Evolutionary conservation across 1,139 yeast species (phyloP).

Genomic region (Debaryomycetaceae sp.): DNA sequence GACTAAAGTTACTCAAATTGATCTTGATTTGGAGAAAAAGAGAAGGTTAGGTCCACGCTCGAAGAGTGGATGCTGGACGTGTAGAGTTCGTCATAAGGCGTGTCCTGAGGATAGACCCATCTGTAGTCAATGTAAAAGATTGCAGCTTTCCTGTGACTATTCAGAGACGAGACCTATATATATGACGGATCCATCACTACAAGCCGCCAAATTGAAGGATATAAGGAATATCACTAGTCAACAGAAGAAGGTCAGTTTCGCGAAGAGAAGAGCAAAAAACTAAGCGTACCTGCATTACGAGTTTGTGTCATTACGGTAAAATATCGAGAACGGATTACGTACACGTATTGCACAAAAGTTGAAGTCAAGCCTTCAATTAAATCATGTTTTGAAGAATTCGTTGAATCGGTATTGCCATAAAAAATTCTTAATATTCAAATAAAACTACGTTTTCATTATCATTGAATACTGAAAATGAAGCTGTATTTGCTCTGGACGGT

Average conservation of each 20-base stretch:
- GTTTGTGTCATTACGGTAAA: neutral
- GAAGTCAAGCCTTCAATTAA: neutral
- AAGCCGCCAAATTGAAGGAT: constrained; percentile 44
- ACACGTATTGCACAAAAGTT: neutral
- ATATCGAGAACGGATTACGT: neutral
- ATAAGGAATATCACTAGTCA: constrained; percentile 40
- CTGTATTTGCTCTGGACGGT: neutral
- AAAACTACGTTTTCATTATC: neutral
- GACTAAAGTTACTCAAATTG: constrained; percentile 1
- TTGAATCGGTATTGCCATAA: neutral
- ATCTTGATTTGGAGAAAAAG: constrained; percentile 8
- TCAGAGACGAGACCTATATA: constrained; percentile 52
- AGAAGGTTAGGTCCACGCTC: constrained; percentile 36
- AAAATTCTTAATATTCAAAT: neutral
- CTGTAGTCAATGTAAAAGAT: constrained; percentile 52
- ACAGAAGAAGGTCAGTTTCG: constrained; percentile 21
- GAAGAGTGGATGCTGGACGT: constrained; percentile 67
- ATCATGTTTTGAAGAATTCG: constrained; percentile 1
- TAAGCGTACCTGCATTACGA: neutral
- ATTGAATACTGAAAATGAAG: neutral
- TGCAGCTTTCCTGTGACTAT: constrained; percentile 53
- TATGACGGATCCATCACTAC: constrained; percentile 42
- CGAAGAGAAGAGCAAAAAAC: constrained; percentile 6
- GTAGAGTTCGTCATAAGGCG: constrained; percentile 61
- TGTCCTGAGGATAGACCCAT: constrained; percentile 60